Percentiles rank a stretch among this genome's conserved stretches.
Evolutionary conservation across 2,329 filamentous ascomycete species (phyloP).

Genomic region (Reticulascus tulasneorum): DNA sequence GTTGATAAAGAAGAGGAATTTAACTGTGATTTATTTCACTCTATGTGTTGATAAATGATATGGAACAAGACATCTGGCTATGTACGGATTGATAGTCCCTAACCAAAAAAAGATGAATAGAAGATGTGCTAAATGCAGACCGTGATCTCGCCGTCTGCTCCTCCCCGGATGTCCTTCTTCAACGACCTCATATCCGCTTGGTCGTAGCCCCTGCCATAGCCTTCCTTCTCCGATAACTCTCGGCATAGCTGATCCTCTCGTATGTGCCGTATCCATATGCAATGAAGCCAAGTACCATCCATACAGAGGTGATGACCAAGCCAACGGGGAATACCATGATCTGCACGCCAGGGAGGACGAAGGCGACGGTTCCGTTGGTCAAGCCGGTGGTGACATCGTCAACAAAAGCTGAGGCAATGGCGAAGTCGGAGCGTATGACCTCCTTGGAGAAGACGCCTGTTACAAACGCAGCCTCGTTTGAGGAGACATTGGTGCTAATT

Average conservation of each 20-base stretch:
- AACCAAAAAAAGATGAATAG: not conserved
- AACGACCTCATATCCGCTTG: conserved; percentile 11
- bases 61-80: too few relatives aligned
- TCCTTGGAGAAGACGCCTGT: conserved; percentile 64
- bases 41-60: not conserved
- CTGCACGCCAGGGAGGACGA: conserved; percentile 64
- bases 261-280: conserved; percentile 63
- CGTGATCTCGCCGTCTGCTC: not conserved
- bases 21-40: too few relatives aligned
- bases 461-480: conserved; percentile 68
- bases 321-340: conserved; percentile 69
- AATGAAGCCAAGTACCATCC: conserved; percentile 53
- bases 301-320: conserved; percentile 60
- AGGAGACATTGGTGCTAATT: conserved; percentile 61
- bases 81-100: too few relatives aligned
- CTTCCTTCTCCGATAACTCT: conserved; percentile 54
- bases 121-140: not conserved
- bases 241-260: conserved; percentile 62
- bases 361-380: conserved; percentile 53
- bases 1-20: too few relatives aligned
- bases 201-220: conserved; percentile 34
- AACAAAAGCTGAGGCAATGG: conserved; percentile 46
- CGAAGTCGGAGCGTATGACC: conserved; percentile 47
- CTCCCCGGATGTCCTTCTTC: not conserved
- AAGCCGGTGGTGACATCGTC: conserved; percentile 41